Evolutionary conservation across 805 yeast genomes (phyloP).

Genomic region (Kodamaea restingae): DNA sequence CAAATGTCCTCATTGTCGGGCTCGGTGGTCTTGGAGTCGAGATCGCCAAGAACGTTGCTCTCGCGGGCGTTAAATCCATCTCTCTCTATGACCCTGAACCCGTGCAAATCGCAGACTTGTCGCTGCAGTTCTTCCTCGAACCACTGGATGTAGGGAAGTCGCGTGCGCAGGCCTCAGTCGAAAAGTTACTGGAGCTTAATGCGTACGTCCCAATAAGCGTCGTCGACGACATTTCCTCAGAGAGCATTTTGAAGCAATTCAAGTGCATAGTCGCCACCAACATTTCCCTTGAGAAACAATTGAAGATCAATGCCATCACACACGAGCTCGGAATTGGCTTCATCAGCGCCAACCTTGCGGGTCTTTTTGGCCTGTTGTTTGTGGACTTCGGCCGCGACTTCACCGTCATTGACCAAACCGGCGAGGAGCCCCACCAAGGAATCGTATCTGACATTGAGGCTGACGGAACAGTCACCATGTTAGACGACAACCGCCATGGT

Average conservation of each 20-base stretch:
- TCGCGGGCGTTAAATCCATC: conserved; percentile 95
- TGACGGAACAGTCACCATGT: conserved; percentile 88
- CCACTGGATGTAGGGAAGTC: conserved; percentile 67
- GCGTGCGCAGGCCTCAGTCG: conserved; percentile 69
- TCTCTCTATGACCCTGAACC: conserved; percentile 78
- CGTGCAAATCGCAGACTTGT: conserved; percentile 65
- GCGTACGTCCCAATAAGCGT: conserved; percentile 84
- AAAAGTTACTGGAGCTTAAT: conserved; percentile 76
- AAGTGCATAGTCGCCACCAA: conserved; percentile 88
- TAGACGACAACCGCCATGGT: conserved; percentile 91
- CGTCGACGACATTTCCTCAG: conserved; percentile 47
- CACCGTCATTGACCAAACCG: conserved; percentile 77
- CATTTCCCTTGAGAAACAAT: conserved; percentile 64
- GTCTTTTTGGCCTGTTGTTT: conserved; percentile 83
- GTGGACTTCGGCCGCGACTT: conserved; percentile 87
- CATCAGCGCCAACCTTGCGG: conserved; percentile 77
- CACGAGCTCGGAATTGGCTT: conserved; percentile 72
- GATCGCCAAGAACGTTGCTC: conserved; percentile 92
- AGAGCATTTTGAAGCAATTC: conserved; percentile 50
- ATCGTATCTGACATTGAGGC: conserved; percentile 84
- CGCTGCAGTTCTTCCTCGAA: conserved; percentile 80
- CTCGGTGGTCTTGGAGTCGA: conserved; percentile 91
- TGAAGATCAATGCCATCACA: conserved; percentile 69
- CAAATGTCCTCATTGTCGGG: conserved; percentile 89
- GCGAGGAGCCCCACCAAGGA: conserved; percentile 88